Evolutionary conservation across 2,329 filamentous ascomycete genomes (phyloP).

Genomic region (Aspergillus ochraceoroseus): DNA sequence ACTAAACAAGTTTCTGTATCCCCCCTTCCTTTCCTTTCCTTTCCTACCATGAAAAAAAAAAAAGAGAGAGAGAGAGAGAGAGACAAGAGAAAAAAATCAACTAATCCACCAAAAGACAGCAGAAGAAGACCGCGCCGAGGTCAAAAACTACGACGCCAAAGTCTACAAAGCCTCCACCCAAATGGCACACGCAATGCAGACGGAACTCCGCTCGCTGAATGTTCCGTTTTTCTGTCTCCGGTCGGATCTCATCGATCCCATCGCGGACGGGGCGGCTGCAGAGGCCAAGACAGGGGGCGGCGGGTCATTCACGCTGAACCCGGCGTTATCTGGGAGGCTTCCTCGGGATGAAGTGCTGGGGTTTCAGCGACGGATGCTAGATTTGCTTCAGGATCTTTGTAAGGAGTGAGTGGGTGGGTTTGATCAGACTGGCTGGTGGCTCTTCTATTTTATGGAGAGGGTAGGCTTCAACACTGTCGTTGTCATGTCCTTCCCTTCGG

Average conservation of each 20-base stretch:
- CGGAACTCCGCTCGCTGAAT: slow-evolving; percentile 53
- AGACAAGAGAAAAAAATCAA: not conserved
- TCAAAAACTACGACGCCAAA: slow-evolving; percentile 57
- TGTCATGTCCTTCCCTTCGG: too few species aligned
- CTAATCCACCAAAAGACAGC: slow-evolving; percentile 32
- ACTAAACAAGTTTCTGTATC: slow-evolving; percentile 33
- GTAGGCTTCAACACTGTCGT: too few species aligned
- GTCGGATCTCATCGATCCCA: slow-evolving; percentile 39
- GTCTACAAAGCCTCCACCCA: slow-evolving; percentile 56
- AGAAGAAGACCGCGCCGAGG: slow-evolving; percentile 51
- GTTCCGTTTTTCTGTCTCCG: slow-evolving; percentile 58
- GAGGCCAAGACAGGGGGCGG: too few species aligned
- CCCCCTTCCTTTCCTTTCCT: not conserved
- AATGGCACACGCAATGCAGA: slow-evolving; percentile 56
- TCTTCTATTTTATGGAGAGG: too few species aligned
- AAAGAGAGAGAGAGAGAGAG: too few species aligned
- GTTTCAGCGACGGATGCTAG: slow-evolving; percentile 48
- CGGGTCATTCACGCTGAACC: not conserved
- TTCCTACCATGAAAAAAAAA: too few species aligned
- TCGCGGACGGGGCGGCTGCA: slow-evolving; percentile 9
- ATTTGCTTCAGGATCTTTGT: slow-evolving; percentile 50
- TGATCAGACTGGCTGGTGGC: too few species aligned
- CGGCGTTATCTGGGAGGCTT: slow-evolving; percentile 23
- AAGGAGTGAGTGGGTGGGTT: slow-evolving; percentile 37
- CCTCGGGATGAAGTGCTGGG: slow-evolving; percentile 41